Base-by-base conservation (phyloP, 2,329 filamentous ascomycete genomes). In the Myriosclerotinia curreyana region DNA sequence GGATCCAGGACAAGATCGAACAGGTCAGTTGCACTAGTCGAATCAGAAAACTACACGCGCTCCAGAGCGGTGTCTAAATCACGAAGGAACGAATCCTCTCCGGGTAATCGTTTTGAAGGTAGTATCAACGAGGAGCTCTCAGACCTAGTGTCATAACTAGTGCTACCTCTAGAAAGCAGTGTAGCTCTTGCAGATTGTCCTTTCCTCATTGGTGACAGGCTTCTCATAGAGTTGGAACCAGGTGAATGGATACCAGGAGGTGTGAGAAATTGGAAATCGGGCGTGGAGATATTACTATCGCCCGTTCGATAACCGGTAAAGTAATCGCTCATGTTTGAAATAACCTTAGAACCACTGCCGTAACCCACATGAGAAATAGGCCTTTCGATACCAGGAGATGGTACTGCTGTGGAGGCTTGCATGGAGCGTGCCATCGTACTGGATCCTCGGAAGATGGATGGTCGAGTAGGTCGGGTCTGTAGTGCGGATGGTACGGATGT, bases 401-500 rank as follows among this genome's bases (percentile, higher is more conserved):
- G 61, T 20, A 63, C 61, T 5, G 28, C n/a, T 9, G 61, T 59
- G 0, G 61, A 63, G 5, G 61, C 61, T 42, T 44, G 52, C 44
- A 63, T 63, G 20, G 61, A 63, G 31, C 36, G 54, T 28, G 36
- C 44, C 34, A 58, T 42, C 5, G 59, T 42, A 36, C 52, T 63
- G n/a, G 61, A 63, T 59, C 49, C 61, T 34, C 44, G 42, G 46
- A 63, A 63, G 17, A 63, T 59, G 5, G 52, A 58, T 20, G 52
- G 61, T 20, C 54, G 44, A 22, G n/a, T 34, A 34, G 61, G 61
- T 59, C 44, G 52, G 14, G 34, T 22, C n/a, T 59, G 61, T 14
- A 63, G 8, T n/a, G 51, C 42, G n/a, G 61, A 63, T 3, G 61
- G 52, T 28, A 64, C 28, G 12, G 64, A 65, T 58, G 52, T 42